A percentile compares a stretch with the other conserved stretches of the same genome.
Evolutionary conservation across 2,329 filamentous ascomycete species (phyloP).

Genomic region (Tricladium varicosporioides): DNA sequence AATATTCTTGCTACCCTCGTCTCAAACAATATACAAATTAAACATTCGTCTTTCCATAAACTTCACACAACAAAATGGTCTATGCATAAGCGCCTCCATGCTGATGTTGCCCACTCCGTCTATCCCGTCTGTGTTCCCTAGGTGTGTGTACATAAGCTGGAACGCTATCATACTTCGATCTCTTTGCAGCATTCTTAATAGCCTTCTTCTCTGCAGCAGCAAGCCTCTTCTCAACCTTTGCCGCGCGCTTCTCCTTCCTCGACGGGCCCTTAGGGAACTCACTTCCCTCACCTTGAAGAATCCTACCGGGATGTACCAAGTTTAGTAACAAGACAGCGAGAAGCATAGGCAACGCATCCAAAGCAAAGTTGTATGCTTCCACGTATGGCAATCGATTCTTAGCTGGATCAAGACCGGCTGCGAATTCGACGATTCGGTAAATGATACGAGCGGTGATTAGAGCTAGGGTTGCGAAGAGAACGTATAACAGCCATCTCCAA

Average conservation of each 20-base stretch:
- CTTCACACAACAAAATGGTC: too few species aligned
- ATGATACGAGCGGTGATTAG: constrained; percentile 40
- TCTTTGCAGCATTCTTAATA: too few species aligned
- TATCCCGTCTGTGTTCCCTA: too few species aligned
- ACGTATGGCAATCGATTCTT: constrained; percentile 1
- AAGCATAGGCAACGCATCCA: constrained; percentile 8
- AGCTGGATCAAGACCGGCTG: neutral
- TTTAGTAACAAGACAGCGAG: neutral
- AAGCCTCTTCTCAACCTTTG: constrained; percentile 1
- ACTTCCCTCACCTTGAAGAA: constrained; percentile 5
- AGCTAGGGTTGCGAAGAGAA: constrained; percentile 39
- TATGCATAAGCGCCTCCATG: too few species aligned
- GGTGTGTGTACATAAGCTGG: too few species aligned
- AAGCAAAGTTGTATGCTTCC: constrained; percentile 2
- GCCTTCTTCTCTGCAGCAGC: too few species aligned
- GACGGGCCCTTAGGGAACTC: constrained; percentile 6
- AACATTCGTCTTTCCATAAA: too few species aligned
- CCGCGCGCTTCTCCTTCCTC: constrained; percentile 2
- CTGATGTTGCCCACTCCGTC: too few species aligned
- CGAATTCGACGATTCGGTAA: constrained; percentile 4
- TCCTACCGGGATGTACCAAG: constrained; percentile 1
- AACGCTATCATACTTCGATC: too few species aligned
- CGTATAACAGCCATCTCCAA: constrained; percentile 34
- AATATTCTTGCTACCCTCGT: too few species aligned
- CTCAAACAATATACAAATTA: too few species aligned